Base-by-base conservation (phyloP, 805 yeast species). In the Vanderwaltozyma tropicalis region DNA sequence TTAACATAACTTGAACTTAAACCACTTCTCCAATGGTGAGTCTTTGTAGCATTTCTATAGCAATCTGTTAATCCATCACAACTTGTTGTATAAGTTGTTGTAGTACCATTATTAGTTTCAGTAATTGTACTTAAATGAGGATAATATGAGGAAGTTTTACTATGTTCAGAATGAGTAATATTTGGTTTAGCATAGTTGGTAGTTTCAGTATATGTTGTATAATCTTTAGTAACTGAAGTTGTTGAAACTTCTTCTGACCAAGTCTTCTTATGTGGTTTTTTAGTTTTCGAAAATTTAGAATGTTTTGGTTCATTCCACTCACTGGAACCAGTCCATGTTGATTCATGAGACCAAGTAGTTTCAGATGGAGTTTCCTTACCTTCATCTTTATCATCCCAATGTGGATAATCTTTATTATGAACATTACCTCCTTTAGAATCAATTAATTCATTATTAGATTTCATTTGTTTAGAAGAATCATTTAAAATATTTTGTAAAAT, bases 401-500 rank as follows among this genome's bases (percentile, higher is more conserved):
- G 7, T 9, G 35, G 32, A 19, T 38, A 10, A 31, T 39, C 28
- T 12, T 41, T 20, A 1, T 43, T 41, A 3, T 36, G 16, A 12
- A 24, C 13, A 3, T 38, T 22, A 20, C n/a, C 31, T 4, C 26
- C 35, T 5, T 35, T 8, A n/a, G 35, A n/a, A 12, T 21, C 29
- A 5, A 30, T 20, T 5, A n/a, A n/a, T n/a, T n/a, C n/a, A n/a
- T n/a, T n/a, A n/a, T n/a, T 37, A 26, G 15, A 35, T 18, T 17
- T 34, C 24, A 32, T 39, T 28, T 18, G 37, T 30, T 16, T 39
- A 16, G 36, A 17, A n/a, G 36, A 19, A 22, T 29, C 32, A 13
- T 28, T 24, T 19, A 35, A 32, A 13, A 41, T 34, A 17, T 41
- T 45, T 14, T 41, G 34, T 28, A 44, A 26, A 8, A 45, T 35